phyloP scores from a whole-genome alignment of 257 asterid genomes.

The Knoxia roxburghii region DNA sequence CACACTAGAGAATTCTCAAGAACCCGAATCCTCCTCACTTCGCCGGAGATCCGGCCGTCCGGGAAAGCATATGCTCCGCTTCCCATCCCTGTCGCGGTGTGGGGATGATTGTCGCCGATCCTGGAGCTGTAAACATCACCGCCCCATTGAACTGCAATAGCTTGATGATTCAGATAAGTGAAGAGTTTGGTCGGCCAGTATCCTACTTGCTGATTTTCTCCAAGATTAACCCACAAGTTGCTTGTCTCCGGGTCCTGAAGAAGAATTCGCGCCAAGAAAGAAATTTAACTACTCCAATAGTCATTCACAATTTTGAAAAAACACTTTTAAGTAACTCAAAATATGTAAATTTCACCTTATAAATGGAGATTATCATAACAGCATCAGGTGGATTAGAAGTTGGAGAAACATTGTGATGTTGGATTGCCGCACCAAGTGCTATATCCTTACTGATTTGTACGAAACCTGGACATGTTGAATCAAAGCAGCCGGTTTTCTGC shows the following conservation, averaged over 20 bases:
- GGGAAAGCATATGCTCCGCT: slow-evolving; percentile 34
- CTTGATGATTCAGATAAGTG: slow-evolving; percentile 15
- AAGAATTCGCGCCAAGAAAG: not conserved
- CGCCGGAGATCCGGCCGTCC: slow-evolving; percentile 24
- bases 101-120: slow-evolving; percentile 30
- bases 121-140: slow-evolving; percentile 63
- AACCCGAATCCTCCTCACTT: slow-evolving; percentile 41
- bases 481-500: slow-evolving; percentile 2
- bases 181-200: slow-evolving; percentile 61
- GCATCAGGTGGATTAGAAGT: slow-evolving; percentile 26
- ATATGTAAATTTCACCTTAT: slow-evolving; percentile 29
- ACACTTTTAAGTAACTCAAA: too few relatives aligned
- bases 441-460: slow-evolving; percentile 52
- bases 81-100: slow-evolving; percentile 54
- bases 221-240: slow-evolving; percentile 67
- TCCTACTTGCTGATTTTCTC: slow-evolving; percentile 41
- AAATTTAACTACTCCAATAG: too few relatives aligned
- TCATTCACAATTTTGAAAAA: too few relatives aligned
- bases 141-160: slow-evolving; percentile 57
- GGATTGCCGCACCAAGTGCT: slow-evolving; percentile 63
- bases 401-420: slow-evolving; percentile 36
- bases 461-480: slow-evolving; percentile 12
- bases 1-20: slow-evolving; percentile 27
- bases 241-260: slow-evolving; percentile 40
- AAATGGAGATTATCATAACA: slow-evolving; percentile 39